Conservation (phyloP, 768 basidiomycete genomes). For the Tylopilus balloui region DNA sequence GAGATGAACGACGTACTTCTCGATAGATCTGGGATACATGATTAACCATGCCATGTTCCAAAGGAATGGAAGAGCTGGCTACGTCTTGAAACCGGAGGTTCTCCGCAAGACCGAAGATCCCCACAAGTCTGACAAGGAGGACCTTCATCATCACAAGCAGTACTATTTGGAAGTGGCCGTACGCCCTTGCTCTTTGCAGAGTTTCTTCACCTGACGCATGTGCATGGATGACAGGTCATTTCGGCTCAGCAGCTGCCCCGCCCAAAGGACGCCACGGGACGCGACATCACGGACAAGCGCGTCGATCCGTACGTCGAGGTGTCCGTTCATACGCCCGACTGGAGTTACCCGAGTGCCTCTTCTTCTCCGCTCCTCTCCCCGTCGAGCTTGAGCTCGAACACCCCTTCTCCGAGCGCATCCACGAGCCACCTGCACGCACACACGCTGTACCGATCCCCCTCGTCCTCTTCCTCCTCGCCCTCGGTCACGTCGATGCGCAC, state of each 20-base stretch:
- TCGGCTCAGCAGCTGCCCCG: constrained; percentile 89
- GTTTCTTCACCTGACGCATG: background rate
- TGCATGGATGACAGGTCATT: constrained; percentile 45
- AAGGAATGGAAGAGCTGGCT: constrained; percentile 82
- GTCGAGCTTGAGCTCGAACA: background rate
- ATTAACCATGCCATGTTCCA: constrained; percentile 97
- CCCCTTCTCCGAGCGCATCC: constrained; percentile 7
- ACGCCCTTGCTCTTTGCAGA: constrained; percentile 11
- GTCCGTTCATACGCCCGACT: constrained; percentile 71
- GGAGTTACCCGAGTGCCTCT: constrained; percentile 38
- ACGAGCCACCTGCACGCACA: constrained; percentile 30
- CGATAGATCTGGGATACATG: constrained; percentile 77
- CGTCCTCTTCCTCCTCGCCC: no score
- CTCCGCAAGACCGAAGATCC: constrained; percentile 52
- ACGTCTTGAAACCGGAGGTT: constrained; percentile 82
- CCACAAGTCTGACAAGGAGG: constrained; percentile 57
- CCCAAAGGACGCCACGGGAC: constrained; percentile 56
- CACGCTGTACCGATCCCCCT: no score
- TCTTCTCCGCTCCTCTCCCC: constrained; percentile 8
- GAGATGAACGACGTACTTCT: background rate
- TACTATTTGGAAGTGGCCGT: constrained; percentile 67
- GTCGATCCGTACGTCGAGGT: constrained; percentile 81
- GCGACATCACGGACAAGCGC: constrained; percentile 55
- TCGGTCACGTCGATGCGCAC: constrained; percentile 56
- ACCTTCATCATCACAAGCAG: constrained; percentile 47